A percentile compares a stretch with the other conserved stretches of the same genome.
Conservation (phyloP, 2,329 filamentous ascomycete genomes). For the Hypocreales sp. region DNA sequence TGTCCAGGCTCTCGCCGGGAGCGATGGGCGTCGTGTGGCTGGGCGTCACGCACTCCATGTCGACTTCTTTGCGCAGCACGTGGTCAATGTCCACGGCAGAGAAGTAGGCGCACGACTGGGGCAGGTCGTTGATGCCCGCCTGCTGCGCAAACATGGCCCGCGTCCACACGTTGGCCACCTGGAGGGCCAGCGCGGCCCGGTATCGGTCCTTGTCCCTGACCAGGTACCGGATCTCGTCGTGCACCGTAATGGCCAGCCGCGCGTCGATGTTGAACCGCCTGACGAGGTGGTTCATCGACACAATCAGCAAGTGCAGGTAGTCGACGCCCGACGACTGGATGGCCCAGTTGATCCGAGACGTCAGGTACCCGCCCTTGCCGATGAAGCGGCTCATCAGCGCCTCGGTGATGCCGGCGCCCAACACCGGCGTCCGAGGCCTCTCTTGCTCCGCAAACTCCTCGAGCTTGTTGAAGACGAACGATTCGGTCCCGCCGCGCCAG, state of each 20-base stretch:
- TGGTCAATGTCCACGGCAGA: constrained; percentile 90
- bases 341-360: constrained; percentile 95
- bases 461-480: constrained; percentile 94
- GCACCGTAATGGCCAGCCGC: constrained; percentile 82
- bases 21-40: constrained; percentile 66
- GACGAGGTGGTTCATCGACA: constrained; percentile 86
- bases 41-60: constrained; percentile 94
- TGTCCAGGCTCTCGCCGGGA: constrained; percentile 77
- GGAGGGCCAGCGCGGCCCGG: constrained; percentile 77
- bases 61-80: constrained; percentile 92
- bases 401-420: constrained; percentile 92
- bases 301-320: constrained; percentile 85
- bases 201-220: constrained; percentile 79
- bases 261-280: constrained; percentile 74
- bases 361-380: constrained; percentile 82
- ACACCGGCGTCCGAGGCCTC: constrained; percentile 72
- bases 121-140: constrained; percentile 87
- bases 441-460: constrained; percentile 98
- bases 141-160: constrained; percentile 95
- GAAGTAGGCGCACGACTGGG: constrained; percentile 90
- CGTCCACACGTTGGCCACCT: constrained; percentile 92
- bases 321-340: constrained; percentile 96
- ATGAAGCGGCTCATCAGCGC: constrained; percentile 81
- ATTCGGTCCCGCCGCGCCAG: constrained; percentile 93
- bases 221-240: constrained; percentile 93